These are phyloP conservation scores for Fremontodendron californicum DNA, from an alignment of 345 rosid genomes.

Conservation along the genomic window DNA sequence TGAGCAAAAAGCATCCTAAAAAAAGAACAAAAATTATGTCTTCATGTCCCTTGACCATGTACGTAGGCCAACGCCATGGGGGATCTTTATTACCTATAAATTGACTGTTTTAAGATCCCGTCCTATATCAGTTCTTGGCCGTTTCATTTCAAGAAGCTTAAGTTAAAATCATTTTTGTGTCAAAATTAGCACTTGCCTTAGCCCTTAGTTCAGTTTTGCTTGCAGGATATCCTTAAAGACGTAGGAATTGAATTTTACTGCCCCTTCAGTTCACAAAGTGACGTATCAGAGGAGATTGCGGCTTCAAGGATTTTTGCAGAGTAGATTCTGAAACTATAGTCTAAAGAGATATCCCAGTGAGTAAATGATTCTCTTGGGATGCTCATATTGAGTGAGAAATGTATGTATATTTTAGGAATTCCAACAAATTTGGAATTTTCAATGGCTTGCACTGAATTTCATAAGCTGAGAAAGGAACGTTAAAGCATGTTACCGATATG, in stretches of 20 bases:
- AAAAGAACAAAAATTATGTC: too few relatives aligned
- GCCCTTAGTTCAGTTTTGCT: too few relatives aligned
- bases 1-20: too few relatives aligned
- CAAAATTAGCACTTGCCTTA: too few relatives aligned
- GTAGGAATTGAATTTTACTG: neutral
- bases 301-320: neutral
- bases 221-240: too few relatives aligned
- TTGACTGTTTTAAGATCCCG: neutral
- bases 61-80: too few relatives aligned
- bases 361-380: neutral
- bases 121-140: neutral
- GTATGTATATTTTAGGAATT: neutral
- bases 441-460: slow-evolving; percentile 6
- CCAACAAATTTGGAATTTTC: neutral
- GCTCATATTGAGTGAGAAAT: neutral
- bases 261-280: neutral
- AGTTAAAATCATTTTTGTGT: neutral
- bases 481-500: neutral
- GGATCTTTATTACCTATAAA: neutral
- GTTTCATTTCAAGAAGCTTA: neutral
- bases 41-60: too few relatives aligned
- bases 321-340: neutral
- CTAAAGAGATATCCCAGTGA: neutral
- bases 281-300: neutral
- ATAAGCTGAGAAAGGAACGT: neutral